These are phyloP conservation scores for Tylopilus sp. DNA, from an alignment of 1,284 basidiomycete genomes.

Conservation along the genomic window DNA sequence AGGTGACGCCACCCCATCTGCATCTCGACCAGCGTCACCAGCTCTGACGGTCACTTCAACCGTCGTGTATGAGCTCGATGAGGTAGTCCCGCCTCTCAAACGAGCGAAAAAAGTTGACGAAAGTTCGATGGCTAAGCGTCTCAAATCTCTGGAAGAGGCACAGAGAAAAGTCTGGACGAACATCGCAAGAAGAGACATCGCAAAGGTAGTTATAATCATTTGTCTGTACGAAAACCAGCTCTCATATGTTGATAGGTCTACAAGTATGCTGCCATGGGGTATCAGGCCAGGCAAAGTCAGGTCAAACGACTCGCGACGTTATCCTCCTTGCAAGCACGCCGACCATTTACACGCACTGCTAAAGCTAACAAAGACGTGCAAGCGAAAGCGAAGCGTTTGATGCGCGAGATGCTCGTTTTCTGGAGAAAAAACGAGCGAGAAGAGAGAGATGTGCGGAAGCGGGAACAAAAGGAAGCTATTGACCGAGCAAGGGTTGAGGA, in stretches of 20 bases:
- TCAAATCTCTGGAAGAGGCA: slow-evolving; percentile 75
- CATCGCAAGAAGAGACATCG: slow-evolving; percentile 78
- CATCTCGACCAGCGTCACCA: slow-evolving; percentile 62
- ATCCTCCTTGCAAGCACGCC: slow-evolving; percentile 78
- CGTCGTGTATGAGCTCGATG: slow-evolving; percentile 69
- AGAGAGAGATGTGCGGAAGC: slow-evolving; percentile 89
- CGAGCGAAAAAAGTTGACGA: slow-evolving; percentile 75
- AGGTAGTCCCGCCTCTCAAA: slow-evolving; percentile 61
- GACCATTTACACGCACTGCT: slow-evolving; percentile 73
- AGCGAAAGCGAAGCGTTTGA: slow-evolving; percentile 81
- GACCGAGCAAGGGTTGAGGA: slow-evolving; percentile 92
- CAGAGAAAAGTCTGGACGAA: slow-evolving; percentile 85
- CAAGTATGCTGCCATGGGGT: slow-evolving; percentile 68
- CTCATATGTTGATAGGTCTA: slow-evolving; percentile 58
- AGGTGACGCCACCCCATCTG: slow-evolving; percentile 53
- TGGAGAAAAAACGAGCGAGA: slow-evolving; percentile 99
- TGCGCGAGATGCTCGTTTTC: slow-evolving; percentile 94
- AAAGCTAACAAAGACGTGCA: slow-evolving; percentile 88
- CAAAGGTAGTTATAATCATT: slow-evolving; percentile 52
- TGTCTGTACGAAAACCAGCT: slow-evolving; percentile 1
- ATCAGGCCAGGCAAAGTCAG: slow-evolving; percentile 61
- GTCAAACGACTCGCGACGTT: slow-evolving; percentile 75
- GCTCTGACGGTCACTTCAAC: slow-evolving; percentile 48
- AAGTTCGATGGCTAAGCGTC: slow-evolving; percentile 62
- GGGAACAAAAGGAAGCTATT: slow-evolving; percentile 91